Percentiles rank a stretch among this genome's conserved stretches.
phyloP scores from a whole-genome alignment of 495 filamentous ascomycete species.

The Penicillium tannophilum region DNA sequence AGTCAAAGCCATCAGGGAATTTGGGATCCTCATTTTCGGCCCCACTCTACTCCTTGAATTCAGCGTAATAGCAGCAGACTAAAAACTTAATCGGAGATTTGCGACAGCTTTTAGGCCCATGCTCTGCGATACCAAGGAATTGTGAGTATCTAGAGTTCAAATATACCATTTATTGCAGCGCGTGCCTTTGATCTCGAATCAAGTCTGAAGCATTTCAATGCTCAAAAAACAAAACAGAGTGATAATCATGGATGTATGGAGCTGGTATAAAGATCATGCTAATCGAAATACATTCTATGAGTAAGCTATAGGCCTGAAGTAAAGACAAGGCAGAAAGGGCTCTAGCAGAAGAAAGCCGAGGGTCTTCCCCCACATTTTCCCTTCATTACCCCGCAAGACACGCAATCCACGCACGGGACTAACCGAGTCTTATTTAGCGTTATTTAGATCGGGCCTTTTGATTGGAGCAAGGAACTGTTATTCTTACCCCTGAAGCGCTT shows the following conservation, averaged over 20 bases:
- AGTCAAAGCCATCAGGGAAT: neutral
- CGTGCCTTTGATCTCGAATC: no score
- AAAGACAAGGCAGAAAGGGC: neutral
- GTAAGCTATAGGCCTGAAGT: no score
- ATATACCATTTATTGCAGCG: no score
- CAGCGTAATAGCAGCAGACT: neutral
- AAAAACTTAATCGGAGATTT: neutral
- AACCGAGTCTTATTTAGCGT: neutral
- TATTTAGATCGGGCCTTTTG: neutral
- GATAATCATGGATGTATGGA: no score
- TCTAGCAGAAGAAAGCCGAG: slow-evolving; percentile 3
- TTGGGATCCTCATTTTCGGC: neutral
- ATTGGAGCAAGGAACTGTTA: neutral
- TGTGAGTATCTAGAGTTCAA: no score
- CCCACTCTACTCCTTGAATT: neutral
- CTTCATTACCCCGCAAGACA: neutral
- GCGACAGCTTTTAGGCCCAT: no score
- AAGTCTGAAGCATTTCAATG: no score
- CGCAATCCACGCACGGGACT: neutral
- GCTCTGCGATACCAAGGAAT: no score
- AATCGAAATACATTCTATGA: no score
- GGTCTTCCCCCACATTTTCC: neutral
- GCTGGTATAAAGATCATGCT: no score
- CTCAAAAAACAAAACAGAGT: no score
- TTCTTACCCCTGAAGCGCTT: neutral